A percentile compares a stretch with the other conserved stretches of the same genome.
Evolutionary conservation across 2,329 filamentous ascomycete genomes (phyloP).

Genomic region (Metarhizium brunneum): DNA sequence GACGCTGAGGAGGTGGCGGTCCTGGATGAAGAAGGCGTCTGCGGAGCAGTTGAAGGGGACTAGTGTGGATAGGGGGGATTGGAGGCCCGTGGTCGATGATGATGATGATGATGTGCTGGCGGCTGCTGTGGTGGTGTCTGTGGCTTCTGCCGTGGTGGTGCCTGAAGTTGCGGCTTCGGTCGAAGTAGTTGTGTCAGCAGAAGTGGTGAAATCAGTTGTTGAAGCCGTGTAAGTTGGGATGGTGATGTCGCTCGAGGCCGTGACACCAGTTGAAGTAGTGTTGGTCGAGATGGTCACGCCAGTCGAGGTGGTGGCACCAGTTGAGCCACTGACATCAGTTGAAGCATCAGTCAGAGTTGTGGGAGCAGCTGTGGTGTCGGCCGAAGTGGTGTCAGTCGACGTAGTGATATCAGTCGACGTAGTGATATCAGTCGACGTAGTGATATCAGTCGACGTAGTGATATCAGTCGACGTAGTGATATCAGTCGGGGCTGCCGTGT

Average conservation of each 20-base stretch:
- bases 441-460: neutral
- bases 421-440: neutral
- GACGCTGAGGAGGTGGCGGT: neutral
- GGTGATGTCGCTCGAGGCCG: neutral
- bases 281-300: neutral
- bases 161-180: neutral
- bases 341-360: neutral
- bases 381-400: neutral
- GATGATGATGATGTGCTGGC: neutral
- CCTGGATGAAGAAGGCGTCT: conserved; percentile 3
- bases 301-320: neutral
- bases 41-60: neutral
- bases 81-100: neutral
- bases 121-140: neutral
- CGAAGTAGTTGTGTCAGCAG: neutral
- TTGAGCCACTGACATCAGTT: neutral
- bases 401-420: neutral
- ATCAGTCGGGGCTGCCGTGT: neutral
- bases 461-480: neutral
- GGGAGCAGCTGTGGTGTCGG: neutral
- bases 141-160: neutral
- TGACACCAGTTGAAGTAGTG: neutral
- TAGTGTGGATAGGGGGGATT: neutral
- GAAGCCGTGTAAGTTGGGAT: neutral
- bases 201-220: neutral